Conservation (phyloP, 2,329 filamentous ascomycete genomes). For the Didymosphaeria variabile region DNA sequence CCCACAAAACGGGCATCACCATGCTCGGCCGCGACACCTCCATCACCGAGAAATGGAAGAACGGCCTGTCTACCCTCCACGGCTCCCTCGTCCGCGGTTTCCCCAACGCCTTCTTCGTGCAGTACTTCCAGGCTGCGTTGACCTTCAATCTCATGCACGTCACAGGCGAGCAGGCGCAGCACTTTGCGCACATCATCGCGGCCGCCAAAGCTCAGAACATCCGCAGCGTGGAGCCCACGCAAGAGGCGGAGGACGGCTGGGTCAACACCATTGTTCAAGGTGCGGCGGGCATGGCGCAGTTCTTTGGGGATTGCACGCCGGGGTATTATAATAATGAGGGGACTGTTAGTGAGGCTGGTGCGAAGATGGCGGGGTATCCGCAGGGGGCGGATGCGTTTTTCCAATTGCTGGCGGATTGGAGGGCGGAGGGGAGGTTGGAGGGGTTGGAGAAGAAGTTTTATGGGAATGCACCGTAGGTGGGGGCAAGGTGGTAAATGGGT, state of each 20-base stretch:
- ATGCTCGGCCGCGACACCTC: slow-evolving; percentile 55
- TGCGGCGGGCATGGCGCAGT: slow-evolving; percentile 23
- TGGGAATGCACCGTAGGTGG: not conserved
- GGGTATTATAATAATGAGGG: slow-evolving; percentile 31
- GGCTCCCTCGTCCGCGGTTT: slow-evolving; percentile 45
- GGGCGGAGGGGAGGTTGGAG: slow-evolving; percentile 35
- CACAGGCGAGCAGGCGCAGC: slow-evolving; percentile 22
- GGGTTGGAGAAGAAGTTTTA: slow-evolving; percentile 37
- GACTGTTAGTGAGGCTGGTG: slow-evolving; percentile 24
- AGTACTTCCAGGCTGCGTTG: slow-evolving; percentile 24
- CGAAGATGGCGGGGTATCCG: slow-evolving; percentile 39
- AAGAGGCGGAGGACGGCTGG: slow-evolving; percentile 26
- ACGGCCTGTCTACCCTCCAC: slow-evolving; percentile 62
- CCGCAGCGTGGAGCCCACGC: slow-evolving; percentile 15
- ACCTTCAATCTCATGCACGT: slow-evolving; percentile 25
- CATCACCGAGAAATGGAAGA: slow-evolving; percentile 57
- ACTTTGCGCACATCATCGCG: slow-evolving; percentile 24
- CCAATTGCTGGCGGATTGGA: slow-evolving; percentile 46
- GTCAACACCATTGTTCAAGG: slow-evolving; percentile 20
- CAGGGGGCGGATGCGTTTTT: slow-evolving; percentile 43
- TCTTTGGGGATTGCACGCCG: slow-evolving; percentile 30
- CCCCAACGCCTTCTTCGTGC: slow-evolving; percentile 32
- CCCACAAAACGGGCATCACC: slow-evolving; percentile 37
- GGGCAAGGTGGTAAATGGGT: no score
- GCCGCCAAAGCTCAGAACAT: slow-evolving; percentile 15